phyloP scores from a whole-genome alignment of 2,329 filamentous ascomycete genomes.

The Fusarium haematococcum region DNA sequence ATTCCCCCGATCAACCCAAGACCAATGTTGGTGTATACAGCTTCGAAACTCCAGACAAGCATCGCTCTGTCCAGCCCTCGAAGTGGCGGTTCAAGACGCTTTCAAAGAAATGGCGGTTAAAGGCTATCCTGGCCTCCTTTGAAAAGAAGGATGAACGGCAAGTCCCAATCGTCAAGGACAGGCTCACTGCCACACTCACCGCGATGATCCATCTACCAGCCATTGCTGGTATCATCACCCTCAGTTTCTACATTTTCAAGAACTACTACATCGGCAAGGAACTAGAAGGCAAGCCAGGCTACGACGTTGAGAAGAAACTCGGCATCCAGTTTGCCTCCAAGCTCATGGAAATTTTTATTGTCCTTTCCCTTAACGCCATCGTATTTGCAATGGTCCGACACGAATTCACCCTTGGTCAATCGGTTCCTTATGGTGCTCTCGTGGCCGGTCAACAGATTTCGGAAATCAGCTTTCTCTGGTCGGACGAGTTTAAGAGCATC shows the following conservation, averaged over 20 bases:
- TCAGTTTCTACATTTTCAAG: conserved; percentile 40
- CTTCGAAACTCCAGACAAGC: neutral
- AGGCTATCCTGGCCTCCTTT: conserved; percentile 12
- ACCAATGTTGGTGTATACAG: neutral
- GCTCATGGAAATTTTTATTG: conserved; percentile 39
- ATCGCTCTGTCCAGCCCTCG: neutral
- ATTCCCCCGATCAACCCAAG: neutral
- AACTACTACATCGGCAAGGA: conserved; percentile 41
- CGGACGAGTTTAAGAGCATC: conserved; percentile 33
- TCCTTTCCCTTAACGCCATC: conserved; percentile 29
- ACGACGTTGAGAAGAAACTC: conserved; percentile 35
- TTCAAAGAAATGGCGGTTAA: conserved; percentile 34
- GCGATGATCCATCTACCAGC: conserved; percentile 33
- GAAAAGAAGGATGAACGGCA: conserved; percentile 15
- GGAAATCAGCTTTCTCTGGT: conserved; percentile 38
- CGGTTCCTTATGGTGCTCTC: conserved; percentile 35
- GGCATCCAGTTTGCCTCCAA: conserved; percentile 37
- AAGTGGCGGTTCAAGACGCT: conserved; percentile 29
- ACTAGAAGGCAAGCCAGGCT: conserved; percentile 27
- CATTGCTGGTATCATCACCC: conserved; percentile 24
- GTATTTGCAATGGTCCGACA: conserved; percentile 34
- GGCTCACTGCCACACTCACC: conserved; percentile 24
- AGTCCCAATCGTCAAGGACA: conserved; percentile 34
- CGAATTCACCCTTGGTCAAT: conserved; percentile 31
- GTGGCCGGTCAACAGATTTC: conserved; percentile 37